Conservation (phyloP, 495 filamentous ascomycete genomes). For the Hyaloscypha variabilis region DNA sequence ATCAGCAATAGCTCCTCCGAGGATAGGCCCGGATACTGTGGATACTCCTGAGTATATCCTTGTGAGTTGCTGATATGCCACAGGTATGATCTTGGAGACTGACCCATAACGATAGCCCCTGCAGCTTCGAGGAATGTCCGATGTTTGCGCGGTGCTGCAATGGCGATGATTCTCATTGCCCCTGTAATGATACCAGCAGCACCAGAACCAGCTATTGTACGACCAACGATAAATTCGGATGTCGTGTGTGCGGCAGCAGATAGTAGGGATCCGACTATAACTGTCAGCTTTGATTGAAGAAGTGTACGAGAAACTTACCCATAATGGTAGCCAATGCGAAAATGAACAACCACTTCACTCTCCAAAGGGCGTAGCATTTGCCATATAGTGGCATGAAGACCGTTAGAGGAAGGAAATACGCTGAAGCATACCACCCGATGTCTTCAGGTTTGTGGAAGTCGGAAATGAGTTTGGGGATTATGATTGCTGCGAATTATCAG, state of each 20-base stretch:
- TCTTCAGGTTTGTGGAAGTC: conserved; percentile 1
- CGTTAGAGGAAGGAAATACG: conserved; percentile 1
- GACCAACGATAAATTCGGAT: conserved; percentile 70
- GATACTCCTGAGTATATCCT: not conserved
- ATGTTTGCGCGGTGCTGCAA: conserved; percentile 61
- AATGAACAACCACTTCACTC: conserved; percentile 5
- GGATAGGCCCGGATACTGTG: conserved; percentile 62
- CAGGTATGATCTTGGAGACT: not conserved
- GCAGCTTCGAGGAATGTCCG: conserved; percentile 3
- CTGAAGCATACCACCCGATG: conserved; percentile 2
- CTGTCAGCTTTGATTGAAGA: not conserved
- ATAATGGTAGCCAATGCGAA: conserved; percentile 1
- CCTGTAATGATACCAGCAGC: conserved; percentile 80
- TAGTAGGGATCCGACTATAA: conserved; percentile 56
- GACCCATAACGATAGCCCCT: not conserved
- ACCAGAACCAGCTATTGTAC: conserved; percentile 77
- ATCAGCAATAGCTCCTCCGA: conserved; percentile 61
- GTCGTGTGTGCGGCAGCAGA: conserved; percentile 67
- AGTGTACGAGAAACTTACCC: not conserved
- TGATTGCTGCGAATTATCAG: not conserved
- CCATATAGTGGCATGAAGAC: conserved; percentile 1
- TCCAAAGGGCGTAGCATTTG: not conserved
- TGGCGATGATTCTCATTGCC: conserved; percentile 77
- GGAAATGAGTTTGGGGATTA: not conserved
- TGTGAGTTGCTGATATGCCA: not conserved